Base-by-base conservation (phyloP, 345 rosid genomes). In the Erodium maritimum region DNA sequence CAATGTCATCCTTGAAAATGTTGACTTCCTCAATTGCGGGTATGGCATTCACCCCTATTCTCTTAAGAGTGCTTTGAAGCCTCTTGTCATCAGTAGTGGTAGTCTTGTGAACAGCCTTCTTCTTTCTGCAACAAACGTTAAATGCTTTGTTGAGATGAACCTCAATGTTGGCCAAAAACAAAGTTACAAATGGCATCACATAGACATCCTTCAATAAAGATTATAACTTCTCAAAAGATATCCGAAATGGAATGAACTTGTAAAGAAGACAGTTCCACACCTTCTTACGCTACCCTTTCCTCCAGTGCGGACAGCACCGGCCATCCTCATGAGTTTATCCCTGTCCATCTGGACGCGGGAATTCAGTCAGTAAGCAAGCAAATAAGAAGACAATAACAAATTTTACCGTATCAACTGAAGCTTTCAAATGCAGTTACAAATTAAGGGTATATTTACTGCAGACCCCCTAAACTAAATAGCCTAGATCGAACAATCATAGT, bases 101-200 rank as follows among this genome's bases (percentile, higher is more conserved):
- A 4, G 97, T 82, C 81, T 87, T 93, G 77, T 93, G 99, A 17
- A 93, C 85, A 45, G 99, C 99, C 84, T 93, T 93, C 95, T 89
- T 89, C 95, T 93, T 93, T 73, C 99, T 93, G 64, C 51, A 54
- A 42, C 24, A 53, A 4, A 54, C 6, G 17, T 20, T 23, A 17
- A 4, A 20, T 20, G 11, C 14, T 9, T 20, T 9, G 24, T 54
- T 9, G 4, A 13, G 17, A 54, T 19, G 7, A 19, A 54, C 23
- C 24, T 21, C 12, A 20, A 54, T 37, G 14, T 37, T 37, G 13
- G 6, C 46, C 10, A 1, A 37, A 7, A 42, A 42, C 14, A 4
- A 42, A 12, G 48, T 1, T 6, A 29, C 4, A 29, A 29, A 29
- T 29, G 37, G 5, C 37, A 29, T 29, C 9, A 4, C 37, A 29